Percentiles rank a stretch among this genome's conserved stretches.
phyloP scores from a whole-genome alignment of 352 stramenopile genomes.

The Phytopythium boreale region DNA sequence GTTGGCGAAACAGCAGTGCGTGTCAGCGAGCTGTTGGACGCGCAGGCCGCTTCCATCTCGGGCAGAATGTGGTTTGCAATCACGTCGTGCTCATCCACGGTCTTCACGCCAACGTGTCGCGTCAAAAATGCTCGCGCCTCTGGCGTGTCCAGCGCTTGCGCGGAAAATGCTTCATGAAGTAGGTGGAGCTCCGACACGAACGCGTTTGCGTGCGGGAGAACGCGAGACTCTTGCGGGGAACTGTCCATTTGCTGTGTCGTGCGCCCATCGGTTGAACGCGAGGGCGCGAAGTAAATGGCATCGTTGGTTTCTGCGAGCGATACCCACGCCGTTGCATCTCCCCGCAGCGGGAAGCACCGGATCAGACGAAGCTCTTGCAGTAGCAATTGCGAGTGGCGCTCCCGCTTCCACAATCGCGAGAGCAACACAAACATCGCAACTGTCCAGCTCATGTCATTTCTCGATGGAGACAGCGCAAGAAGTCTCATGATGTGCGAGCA shows the following conservation, averaged over 20 bases:
- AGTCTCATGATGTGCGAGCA: constrained; percentile 61
- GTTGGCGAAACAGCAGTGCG: not conserved
- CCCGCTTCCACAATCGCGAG: constrained; percentile 52
- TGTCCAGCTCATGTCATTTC: constrained; percentile 35
- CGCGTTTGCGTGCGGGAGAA: not conserved
- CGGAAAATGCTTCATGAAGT: constrained; percentile 39
- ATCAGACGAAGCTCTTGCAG: constrained; percentile 68
- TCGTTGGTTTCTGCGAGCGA: constrained; percentile 43
- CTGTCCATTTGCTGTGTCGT: not conserved
- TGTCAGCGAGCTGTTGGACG: not conserved
- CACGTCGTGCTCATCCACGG: constrained; percentile 69
- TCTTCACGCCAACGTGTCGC: constrained; percentile 51
- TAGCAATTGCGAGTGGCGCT: constrained; percentile 41
- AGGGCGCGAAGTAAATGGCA: constrained; percentile 20
- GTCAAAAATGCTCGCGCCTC: constrained; percentile 48
- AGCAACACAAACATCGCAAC: constrained; percentile 46
- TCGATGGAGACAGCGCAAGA: constrained; percentile 29
- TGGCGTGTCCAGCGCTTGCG: constrained; percentile 17
- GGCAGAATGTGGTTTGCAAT: constrained; percentile 62
- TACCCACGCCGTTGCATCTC: constrained; percentile 24
- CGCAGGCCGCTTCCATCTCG: constrained; percentile 18
- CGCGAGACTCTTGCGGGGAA: not conserved
- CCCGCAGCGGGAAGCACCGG: constrained; percentile 65
- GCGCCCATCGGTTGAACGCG: not conserved
- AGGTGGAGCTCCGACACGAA: constrained; percentile 28